phyloP scores from a whole-genome alignment of 768 basidiomycete species.

The Naganishia vaughanmartiniae region DNA sequence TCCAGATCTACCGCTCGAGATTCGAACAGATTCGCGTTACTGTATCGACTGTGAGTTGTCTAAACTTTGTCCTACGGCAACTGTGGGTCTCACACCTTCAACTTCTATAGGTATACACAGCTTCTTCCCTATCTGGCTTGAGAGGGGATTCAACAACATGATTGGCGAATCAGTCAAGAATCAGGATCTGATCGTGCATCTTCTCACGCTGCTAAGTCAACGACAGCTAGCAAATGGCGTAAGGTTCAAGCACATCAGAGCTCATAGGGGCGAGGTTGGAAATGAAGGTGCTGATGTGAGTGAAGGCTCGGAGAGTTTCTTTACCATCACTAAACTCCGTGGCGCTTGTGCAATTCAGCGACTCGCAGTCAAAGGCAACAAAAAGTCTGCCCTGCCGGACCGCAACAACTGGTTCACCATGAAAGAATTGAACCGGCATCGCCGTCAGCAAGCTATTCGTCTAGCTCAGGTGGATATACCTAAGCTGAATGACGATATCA shows the following conservation, averaged over 20 bases:
- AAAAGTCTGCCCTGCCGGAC: background rate
- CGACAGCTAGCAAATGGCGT: background rate
- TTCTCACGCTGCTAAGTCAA: background rate
- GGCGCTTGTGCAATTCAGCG: background rate
- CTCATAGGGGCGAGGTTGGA: background rate
- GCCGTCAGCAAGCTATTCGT: background rate
- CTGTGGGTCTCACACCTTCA: no score
- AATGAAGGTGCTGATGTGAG: background rate
- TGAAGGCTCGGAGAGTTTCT: background rate
- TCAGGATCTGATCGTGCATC: background rate
- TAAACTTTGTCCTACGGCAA: background rate
- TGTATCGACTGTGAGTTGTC: background rate
- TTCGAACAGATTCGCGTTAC: background rate
- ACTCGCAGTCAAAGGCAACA: background rate
- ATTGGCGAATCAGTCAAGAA: background rate
- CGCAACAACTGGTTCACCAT: background rate
- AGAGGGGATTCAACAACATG: background rate
- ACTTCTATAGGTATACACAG: background rate
- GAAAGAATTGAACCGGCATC: background rate
- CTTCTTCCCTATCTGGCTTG: background rate
- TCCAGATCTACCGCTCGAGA: slow-evolving; percentile 1
- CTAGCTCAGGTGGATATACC: background rate
- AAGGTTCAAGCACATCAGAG: background rate
- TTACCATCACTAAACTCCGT: background rate
- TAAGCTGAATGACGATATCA: no score